Evolutionary conservation across 1,284 basidiomycete species (phyloP).

Genomic region (Tilletia horrida): DNA sequence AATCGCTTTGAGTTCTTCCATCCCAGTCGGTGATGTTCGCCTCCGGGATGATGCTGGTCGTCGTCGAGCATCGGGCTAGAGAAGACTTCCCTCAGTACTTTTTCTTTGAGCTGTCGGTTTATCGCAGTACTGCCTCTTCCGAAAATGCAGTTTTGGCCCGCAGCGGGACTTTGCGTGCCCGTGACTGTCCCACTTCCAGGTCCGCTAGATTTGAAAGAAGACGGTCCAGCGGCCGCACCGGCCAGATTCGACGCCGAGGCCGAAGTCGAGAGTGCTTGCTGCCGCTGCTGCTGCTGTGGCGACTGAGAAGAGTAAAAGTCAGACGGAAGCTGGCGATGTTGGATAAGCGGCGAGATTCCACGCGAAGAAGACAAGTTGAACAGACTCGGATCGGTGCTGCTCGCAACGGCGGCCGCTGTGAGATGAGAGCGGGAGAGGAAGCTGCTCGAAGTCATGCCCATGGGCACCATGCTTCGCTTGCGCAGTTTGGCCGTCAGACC

Average conservation of each 20-base stretch:
- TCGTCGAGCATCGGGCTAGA: conserved; percentile 39
- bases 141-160: conserved; percentile 26
- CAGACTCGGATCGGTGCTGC: not conserved
- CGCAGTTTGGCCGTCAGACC: not conserved
- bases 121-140: conserved; percentile 51
- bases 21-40: conserved; percentile 28
- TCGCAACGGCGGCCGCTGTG: not conserved
- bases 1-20: conserved; percentile 31
- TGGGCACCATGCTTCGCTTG: conserved; percentile 6
- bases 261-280: not conserved
- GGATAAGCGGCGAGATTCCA: not conserved
- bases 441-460: not conserved
- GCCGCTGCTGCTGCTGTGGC: too few species aligned
- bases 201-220: not conserved
- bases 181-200: not conserved
- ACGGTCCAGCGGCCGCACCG: not conserved
- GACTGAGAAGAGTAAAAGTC: not conserved
- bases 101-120: conserved; percentile 51
- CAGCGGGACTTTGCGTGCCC: not conserved
- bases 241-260: not conserved
- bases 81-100: conserved; percentile 53
- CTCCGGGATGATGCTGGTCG: conserved; percentile 11
- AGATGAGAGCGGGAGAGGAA: conserved; percentile 13
- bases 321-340: conserved; percentile 4
- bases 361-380: not conserved